phyloP scores from a whole-genome alignment of 2,329 filamentous ascomycete genomes.

The Pseudocercospora crystallina region DNA sequence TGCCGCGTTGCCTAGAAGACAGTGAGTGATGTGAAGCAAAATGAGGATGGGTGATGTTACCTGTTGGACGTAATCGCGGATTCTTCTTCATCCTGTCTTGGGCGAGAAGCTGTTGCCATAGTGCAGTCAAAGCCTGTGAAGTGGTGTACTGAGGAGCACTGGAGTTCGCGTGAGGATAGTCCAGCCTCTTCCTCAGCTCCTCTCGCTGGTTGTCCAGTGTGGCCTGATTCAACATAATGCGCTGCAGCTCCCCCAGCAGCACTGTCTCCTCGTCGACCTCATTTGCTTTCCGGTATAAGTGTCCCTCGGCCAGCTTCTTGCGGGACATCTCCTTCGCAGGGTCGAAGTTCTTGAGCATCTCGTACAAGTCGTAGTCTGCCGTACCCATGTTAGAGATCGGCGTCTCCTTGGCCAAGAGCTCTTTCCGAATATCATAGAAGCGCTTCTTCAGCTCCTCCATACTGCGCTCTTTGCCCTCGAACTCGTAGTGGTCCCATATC shows the following conservation, averaged over 20 bases:
- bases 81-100: constrained; percentile 89
- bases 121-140: constrained; percentile 72
- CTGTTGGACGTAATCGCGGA: constrained; percentile 45
- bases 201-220: constrained; percentile 83
- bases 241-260: constrained; percentile 83
- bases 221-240: constrained; percentile 84
- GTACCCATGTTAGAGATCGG: constrained; percentile 84
- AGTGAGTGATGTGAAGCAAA: neutral
- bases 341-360: constrained; percentile 84
- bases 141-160: constrained; percentile 69
- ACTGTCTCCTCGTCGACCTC: constrained; percentile 92
- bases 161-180: constrained; percentile 66
- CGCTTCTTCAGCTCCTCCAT: constrained; percentile 90
- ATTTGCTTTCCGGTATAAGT: constrained; percentile 76
- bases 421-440: constrained; percentile 84
- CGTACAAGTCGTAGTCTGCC: constrained; percentile 77
- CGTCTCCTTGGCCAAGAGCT: constrained; percentile 76
- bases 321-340: constrained; percentile 73
- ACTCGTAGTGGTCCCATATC: constrained; percentile 80
- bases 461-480: constrained; percentile 50
- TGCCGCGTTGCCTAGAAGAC: constrained; percentile 21
- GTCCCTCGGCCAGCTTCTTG: constrained; percentile 79
- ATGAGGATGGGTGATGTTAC: constrained; percentile 2
- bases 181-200: constrained; percentile 74
- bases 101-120: constrained; percentile 78